Conservation (phyloP, 2,329 filamentous ascomycete species). For the Furcasterigmium sp. region DNA sequence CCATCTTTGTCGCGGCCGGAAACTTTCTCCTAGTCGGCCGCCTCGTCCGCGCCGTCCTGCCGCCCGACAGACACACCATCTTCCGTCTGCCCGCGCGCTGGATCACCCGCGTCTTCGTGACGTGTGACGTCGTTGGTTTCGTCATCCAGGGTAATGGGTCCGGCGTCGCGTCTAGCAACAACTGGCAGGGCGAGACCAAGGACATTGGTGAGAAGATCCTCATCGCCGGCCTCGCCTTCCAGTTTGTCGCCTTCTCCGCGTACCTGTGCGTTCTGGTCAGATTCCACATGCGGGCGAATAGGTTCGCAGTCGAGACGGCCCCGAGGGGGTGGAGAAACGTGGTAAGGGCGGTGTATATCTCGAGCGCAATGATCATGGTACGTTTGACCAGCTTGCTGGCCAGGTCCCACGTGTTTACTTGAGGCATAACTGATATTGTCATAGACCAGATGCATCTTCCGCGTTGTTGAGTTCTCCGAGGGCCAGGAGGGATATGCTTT, state of each 20-base stretch:
- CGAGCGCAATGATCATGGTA: conserved; percentile 39
- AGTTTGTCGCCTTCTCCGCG: conserved; percentile 31
- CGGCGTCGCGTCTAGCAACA: conserved; percentile 32
- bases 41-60: conserved; percentile 33
- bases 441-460: conserved; percentile 46
- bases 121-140: conserved; percentile 37
- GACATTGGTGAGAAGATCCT: conserved; percentile 32
- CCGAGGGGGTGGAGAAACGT: conserved; percentile 30
- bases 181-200: conserved; percentile 35
- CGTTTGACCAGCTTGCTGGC: conserved; percentile 10
- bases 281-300: conserved; percentile 27
- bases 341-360: conserved; percentile 34
- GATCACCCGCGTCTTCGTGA: conserved; percentile 40
- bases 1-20: conserved; percentile 42
- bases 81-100: conserved; percentile 28
- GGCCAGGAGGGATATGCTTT: conserved; percentile 46
- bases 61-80: conserved; percentile 23
- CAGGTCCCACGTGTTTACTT: no score
- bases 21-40: conserved; percentile 47
- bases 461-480: conserved; percentile 46
- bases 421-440: no score
- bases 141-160: conserved; percentile 39
- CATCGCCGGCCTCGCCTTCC: conserved; percentile 34
- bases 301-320: conserved; percentile 16
- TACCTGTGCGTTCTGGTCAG: conserved; percentile 33